Base-by-base conservation (phyloP, 2,329 filamentous ascomycete genomes). In the Hypoxylon sp. region DNA sequence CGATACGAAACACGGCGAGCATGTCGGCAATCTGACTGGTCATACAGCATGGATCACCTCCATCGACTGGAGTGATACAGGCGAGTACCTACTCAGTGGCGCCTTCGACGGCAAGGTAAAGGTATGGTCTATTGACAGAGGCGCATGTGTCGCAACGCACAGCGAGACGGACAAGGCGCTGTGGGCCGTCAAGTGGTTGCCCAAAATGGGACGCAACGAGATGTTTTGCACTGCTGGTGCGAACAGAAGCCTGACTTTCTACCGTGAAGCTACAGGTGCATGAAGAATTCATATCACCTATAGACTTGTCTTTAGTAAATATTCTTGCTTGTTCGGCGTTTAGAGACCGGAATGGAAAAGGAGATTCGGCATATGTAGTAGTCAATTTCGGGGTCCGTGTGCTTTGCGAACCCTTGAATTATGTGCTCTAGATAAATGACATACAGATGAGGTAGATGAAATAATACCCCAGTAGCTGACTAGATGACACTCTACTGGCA, bases 71-170 rank as follows among this genome's bases (percentile, higher is more conserved):
- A 98, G 91, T 79, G 89, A 93, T 76, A 97, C 92, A 3, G 96
- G 96, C 52, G 95, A 98, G 81, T 97, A 93, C 79, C 84, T 99
- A 11, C 85, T 98, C 2, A 97, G 92, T 76, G 93, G 94, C 52
- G 90, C 92, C 1, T 94, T 97, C 79, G 94, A 98, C 77, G 95
- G 96, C 39, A 98, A 97, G 80, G 93, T 92, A 67, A 98, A 97
- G 81, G 92, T 98, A 31, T 99, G 96, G 96, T 95, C 93, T 31
- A 88, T 98, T 66, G 94, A 97, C 75, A 88, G 90, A 35, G 88
- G 90, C 63, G 86, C 86, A 3, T 98, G 96, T 78, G 96, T 99
- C 48, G 94, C 95, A 11, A 99, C 96, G 9, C 94, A 97, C 78
- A 94, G 91, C 64, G 94, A 98, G 82, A 94, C 93, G 5, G 94